Base-by-base conservation (phyloP, 768 basidiomycete species). In the Favolaschia claudopus region DNA sequence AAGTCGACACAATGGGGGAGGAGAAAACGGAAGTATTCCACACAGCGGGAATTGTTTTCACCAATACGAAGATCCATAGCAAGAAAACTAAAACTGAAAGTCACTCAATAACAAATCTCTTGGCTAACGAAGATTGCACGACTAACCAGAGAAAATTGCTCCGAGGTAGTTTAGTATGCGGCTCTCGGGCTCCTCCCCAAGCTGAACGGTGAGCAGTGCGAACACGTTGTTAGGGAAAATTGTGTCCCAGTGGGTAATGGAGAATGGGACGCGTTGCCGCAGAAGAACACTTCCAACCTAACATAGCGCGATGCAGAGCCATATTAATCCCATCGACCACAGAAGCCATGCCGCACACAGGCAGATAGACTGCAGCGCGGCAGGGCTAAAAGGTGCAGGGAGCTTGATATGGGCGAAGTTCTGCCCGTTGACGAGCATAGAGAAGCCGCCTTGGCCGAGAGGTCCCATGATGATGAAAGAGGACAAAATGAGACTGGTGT, bases 381-480 rank as follows among this genome's bases (percentile, higher is more conserved):
- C 73, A 10, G 72, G 54, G 62, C 79, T 79, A 17, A 83, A 67
- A 57, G 82, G 82, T 4, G 85, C 40, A 6, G 79, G 74, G 48
- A 84, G 69, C 27, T 88, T 72, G 43, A 71, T 75, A 12, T 77
- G 72, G 9, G 79, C 79, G 66, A 82, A 64, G 45, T 72, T 74
- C 8, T 77, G 71, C n/a, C 82, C 81, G 27, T 80, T 76, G 27
- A 80, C 49, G 32, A 86, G 75, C 31, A 83, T 60, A 15, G 82
- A 75, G 63, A 79, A 83, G 10, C 83, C 84, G 17, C 81, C 82
- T 64, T 88, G 87, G 13, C 85, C 86, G 54, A 80, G 72, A 2
- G 88, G 87, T 0, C 88, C 88, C 3, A 88, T 67, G 1, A 82
- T 82, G 22, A 88, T 76, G 69, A 87, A 87, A 7, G 78, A 71